These are phyloP conservation scores for Danielia oregonensis DNA, from an alignment of 805 yeast species.

Conservation along the genomic window DNA sequence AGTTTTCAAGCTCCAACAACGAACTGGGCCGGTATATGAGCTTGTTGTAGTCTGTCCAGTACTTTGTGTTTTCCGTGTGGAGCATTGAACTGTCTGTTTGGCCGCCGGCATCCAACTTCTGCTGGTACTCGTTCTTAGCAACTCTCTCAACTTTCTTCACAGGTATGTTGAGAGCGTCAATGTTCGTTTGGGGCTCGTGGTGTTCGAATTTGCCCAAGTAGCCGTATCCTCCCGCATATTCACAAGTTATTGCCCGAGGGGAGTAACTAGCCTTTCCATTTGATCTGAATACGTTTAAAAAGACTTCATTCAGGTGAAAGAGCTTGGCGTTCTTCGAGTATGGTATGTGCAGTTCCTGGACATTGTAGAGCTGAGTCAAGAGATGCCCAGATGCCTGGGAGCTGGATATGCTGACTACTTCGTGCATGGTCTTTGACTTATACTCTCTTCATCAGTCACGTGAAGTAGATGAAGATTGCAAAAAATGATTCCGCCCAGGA, in stretches of 20 bases:
- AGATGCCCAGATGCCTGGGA: slow-evolving; percentile 75
- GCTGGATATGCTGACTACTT: slow-evolving; percentile 65
- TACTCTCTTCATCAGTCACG: background rate
- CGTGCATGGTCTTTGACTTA: slow-evolving; percentile 30
- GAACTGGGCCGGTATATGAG: slow-evolving; percentile 63
- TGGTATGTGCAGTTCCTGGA: slow-evolving; percentile 67
- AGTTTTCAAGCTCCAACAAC: slow-evolving; percentile 51
- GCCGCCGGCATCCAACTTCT: slow-evolving; percentile 50
- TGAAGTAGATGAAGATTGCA: background rate
- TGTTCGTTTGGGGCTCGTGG: slow-evolving; percentile 18
- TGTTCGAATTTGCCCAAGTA: slow-evolving; percentile 56
- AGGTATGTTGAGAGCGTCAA: slow-evolving; percentile 1
- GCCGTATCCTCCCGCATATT: slow-evolving; percentile 73
- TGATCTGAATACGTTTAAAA: slow-evolving; percentile 17
- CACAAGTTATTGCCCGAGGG: slow-evolving; percentile 86
- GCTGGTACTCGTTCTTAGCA: slow-evolving; percentile 58
- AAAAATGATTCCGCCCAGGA: slow-evolving; percentile 22
- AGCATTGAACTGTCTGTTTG: slow-evolving; percentile 26
- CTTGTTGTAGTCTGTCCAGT: slow-evolving; percentile 80
- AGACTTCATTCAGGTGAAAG: slow-evolving; percentile 44
- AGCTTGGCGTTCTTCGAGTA: slow-evolving; percentile 44
- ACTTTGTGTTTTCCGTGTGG: slow-evolving; percentile 40
- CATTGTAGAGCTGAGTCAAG: slow-evolving; percentile 76
- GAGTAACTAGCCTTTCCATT: slow-evolving; percentile 47
- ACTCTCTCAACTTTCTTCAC: slow-evolving; percentile 19